Base-by-base conservation (phyloP, 768 basidiomycete species). In the Boletus coccyginus region DNA sequence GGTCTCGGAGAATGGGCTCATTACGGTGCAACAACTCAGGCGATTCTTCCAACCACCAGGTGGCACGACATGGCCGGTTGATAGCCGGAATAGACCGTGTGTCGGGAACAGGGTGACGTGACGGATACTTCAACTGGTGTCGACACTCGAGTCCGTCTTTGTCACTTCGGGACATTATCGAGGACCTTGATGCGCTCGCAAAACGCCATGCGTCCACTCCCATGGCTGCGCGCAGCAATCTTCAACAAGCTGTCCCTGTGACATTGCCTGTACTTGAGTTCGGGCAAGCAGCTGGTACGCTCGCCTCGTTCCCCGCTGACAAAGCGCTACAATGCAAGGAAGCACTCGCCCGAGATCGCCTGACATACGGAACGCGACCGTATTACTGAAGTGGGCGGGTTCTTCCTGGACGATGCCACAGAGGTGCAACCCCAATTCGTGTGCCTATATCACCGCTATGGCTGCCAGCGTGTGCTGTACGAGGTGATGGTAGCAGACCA, bases 391-490 rank as follows among this genome's bases (percentile, higher is more conserved):
- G 73, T 80, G 2, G 76, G 60, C 5, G 78, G 79, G 46, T 64
- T 78, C 27, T 76, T 80, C 77, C 56, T 77, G 75, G 57, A 79
- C 78, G 16, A 80, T 80, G 78, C 78, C 77, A 19, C 78, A 80
- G 57, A 80, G 80, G 50, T 72, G 78, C n/a, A 80, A 80, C 52
- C 76, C 77, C 0, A 75, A 79, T 38, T 75, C 74, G 3, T 73
- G 76, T 46, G 77, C 70, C 1, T 80, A 80, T 57, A 75, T 80
- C 50, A 75, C 74, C 1, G 73, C 77, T 6, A 75, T 79, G 70
- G 64, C 73, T 21, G 69, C 74, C 21, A 75, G 73, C 17, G 73
- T 80, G 52, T 75, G 13, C 60, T 80, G 21, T 77, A 75, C 50
- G 78, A 80, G 46, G 77, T 75, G 13, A 75, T 79, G 76, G 76